phyloP scores from a whole-genome alignment of 257 asterid genomes.

The Nicotiana knightiana region DNA sequence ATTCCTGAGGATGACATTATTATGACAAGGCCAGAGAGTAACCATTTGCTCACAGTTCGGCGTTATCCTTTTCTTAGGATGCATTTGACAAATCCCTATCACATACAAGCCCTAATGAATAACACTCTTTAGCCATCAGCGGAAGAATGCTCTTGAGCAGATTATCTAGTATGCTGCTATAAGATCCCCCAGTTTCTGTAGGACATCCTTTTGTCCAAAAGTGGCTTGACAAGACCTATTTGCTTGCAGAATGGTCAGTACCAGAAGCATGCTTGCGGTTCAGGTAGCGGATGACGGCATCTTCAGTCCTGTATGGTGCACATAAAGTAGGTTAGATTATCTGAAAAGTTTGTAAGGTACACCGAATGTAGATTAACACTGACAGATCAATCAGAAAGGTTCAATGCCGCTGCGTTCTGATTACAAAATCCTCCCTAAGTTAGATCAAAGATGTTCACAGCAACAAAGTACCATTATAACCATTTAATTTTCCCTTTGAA shows the following conservation, averaged over 20 bases:
- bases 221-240: background rate
- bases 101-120: background rate
- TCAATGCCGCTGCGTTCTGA: background rate
- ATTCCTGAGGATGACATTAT: background rate
- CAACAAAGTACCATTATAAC: background rate
- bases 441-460: background rate
- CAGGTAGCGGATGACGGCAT: slow-evolving; percentile 64
- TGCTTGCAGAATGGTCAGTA: slow-evolving; percentile 6
- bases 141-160: background rate
- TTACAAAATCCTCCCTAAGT: background rate
- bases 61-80: background rate
- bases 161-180: background rate
- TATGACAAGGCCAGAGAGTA: background rate
- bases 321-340: slow-evolving; percentile 1
- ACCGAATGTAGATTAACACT: background rate
- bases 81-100: background rate
- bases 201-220: background rate
- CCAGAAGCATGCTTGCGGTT: slow-evolving; percentile 56
- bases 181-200: background rate
- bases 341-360: background rate
- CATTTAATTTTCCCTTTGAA: background rate
- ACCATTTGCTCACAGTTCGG: background rate
- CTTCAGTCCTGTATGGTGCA: slow-evolving; percentile 49
- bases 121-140: background rate
- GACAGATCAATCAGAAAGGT: background rate